A percentile compares a stretch with the other conserved stretches of the same genome.
These are phyloP conservation scores for Serendipita sp. DNA, from an alignment of 768 basidiomycete genomes.

Conservation along the genomic window DNA sequence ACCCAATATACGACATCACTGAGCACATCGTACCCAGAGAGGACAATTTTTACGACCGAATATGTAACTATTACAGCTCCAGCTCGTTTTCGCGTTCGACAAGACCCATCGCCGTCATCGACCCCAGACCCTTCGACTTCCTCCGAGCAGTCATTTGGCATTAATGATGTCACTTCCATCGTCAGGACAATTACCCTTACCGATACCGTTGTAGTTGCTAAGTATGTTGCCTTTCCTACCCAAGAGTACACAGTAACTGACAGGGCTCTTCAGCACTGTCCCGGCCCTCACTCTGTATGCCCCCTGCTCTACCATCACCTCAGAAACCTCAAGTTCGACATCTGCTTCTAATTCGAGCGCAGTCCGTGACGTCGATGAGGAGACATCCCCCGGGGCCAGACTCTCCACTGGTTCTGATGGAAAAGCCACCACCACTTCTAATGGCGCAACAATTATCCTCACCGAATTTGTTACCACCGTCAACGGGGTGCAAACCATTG, in stretches of 20 bases:
- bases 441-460: background rate
- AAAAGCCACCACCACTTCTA: background rate
- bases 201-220: background rate
- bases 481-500: background rate
- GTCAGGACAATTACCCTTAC: background rate
- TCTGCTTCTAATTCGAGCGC: background rate
- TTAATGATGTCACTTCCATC: background rate
- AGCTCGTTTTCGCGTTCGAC: background rate
- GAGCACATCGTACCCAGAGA: background rate
- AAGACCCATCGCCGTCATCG: background rate
- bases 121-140: background rate
- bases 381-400: background rate
- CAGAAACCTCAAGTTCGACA: background rate
- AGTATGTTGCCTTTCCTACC: background rate
- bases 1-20: background rate
- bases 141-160: background rate
- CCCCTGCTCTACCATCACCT: background rate
- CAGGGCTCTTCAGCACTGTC: background rate
- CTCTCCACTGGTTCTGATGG: background rate
- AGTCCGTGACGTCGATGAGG: background rate
- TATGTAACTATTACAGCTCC: background rate
- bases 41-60: background rate
- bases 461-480: conserved; percentile 4
- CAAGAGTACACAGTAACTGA: background rate
- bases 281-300: background rate